Base-by-base conservation (phyloP, 192 early-diverging fungal genomes). In the Umbelopsis sp. region DNA sequence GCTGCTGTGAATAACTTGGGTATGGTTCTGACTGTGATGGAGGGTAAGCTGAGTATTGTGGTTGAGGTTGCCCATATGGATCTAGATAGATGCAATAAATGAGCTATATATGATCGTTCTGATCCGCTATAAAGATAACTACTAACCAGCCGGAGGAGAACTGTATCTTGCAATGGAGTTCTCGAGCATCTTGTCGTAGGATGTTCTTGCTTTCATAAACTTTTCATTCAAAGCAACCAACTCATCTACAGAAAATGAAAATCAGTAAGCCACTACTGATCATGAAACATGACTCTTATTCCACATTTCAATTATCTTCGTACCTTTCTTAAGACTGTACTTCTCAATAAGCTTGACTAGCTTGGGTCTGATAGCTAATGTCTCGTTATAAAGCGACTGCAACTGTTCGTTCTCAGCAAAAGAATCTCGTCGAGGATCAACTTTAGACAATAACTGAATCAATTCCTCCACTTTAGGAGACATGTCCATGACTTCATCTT, bases 371-470 rank as follows among this genome's bases (percentile, higher is more conserved):
- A 97, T 75, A n/a, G 91, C 82, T 56, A 97, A 74, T 9, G 95
- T 91, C 2, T 87, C 83, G 54, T 91, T 86, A 73, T 99, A 97
- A 14, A 92, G 77, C 12, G 85, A 83, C 80, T 96, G 94, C 20
- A 99, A 80, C 21, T 88, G 77, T 38, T 95, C 92, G 76, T 98
- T 98, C 62, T 96, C 97, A 26, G 92, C 90, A 29, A 96, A 87
- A 67, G 92, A 92, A 69, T 96, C 94, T 22, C 86, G 85, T 50
- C 85, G 71, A 29, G 96, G 95, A 72, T 97, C 95, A 24, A 94
- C 83, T 11, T 75, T 85, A 3, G 87, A 80, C 14, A 99, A 84
- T 77, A 93, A 82, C 4, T 88, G 82, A 56, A 96, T 77, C 24
- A 99, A 83, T 6, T 86, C 80, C 32, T 96, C 92, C 68, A 98